Base-by-base conservation (phyloP, 2,329 filamentous ascomycete genomes). In the Fusarium floridanum region DNA sequence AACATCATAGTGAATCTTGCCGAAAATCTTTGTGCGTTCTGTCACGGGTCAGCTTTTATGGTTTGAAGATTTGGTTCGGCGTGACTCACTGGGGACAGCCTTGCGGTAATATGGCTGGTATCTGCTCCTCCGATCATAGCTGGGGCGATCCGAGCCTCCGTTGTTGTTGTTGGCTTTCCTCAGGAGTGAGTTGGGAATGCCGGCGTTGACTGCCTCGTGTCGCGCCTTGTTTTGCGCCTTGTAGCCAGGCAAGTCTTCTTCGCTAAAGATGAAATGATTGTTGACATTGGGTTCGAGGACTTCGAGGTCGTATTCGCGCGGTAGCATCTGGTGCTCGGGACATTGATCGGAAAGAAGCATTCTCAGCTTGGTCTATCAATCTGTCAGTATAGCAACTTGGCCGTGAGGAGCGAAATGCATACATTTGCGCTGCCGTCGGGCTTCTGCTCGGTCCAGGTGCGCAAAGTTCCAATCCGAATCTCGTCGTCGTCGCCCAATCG, bases 211-310 rank as follows among this genome's bases (percentile, higher is more conserved):
- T 10, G 88, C 88, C 63, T 90, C 88, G n/a, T 87, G 86, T 61
- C 88, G 86, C 57, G 84, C 84, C 77, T 87, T 89, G 79, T 89
- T 89, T 81, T 81, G 81, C 17, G 81, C 82, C 76, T 84, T 84
- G 78, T 82, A 84, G 17, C 82, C 79, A 1, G 95, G 94, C 24
- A 98, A 88, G 79, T 98, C 95, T 82, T 97, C 95, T 84, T 99
- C 97, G 45, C 93, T 95, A 81, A 99, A 99, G 66, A 98, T 87
- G 81, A 93, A 97, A 22, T 95, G 97, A 83, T 98, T 98, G 79
- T 90, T 91, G 37, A 96, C 91, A n/a, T 89, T 82, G 64, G 82
- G 79, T 60, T 88, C 86, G 65, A 84, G 91, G 56, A 95, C 88
- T 56, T 95, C 91, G 67, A 98, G 85, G 75, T 94, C 90, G 84